phyloP scores from a whole-genome alignment of 345 rosid species.

The Populus alba region DNA sequence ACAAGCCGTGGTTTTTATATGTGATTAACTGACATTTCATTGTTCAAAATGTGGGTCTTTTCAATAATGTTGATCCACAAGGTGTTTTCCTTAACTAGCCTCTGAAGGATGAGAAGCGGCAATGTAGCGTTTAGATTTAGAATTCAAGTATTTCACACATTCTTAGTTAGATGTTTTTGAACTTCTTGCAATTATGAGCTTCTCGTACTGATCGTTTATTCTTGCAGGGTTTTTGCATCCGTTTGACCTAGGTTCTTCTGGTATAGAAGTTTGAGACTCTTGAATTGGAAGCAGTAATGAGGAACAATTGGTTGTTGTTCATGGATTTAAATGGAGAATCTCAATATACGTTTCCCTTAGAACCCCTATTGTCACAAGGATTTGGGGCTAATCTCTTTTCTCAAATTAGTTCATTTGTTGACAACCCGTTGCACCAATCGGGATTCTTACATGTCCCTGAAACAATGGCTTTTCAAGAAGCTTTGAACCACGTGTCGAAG shows the following conservation, averaged over 20 bases:
- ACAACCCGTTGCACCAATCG: slow-evolving; percentile 31
- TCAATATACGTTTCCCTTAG: slow-evolving; percentile 44
- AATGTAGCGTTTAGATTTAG: not conserved
- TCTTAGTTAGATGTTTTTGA: not conserved
- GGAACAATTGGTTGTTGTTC: slow-evolving; percentile 41
- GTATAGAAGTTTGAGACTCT: slow-evolving; percentile 8
- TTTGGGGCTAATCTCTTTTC: slow-evolving; percentile 44
- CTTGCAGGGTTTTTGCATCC: slow-evolving; percentile 5
- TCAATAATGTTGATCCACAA: not conserved
- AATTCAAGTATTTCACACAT: not conserved
- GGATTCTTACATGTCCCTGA: slow-evolving; percentile 42
- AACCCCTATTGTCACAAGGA: slow-evolving; percentile 40
- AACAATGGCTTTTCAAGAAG: slow-evolving; percentile 49
- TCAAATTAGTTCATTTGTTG: slow-evolving; percentile 27
- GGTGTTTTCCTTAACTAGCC: not conserved
- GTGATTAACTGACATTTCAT: not conserved
- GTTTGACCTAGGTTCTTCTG: not conserved
- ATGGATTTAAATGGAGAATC: slow-evolving; percentile 50
- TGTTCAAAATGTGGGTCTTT: not conserved
- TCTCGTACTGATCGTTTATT: not conserved
- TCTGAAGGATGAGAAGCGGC: not conserved
- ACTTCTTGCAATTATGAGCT: not conserved
- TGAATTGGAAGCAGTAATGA: slow-evolving; percentile 31
- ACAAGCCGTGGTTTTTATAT: too few species aligned
- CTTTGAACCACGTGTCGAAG: slow-evolving; percentile 58